These are phyloP conservation scores for Trematosphaeria pertusa DNA, from an alignment of 2,329 filamentous ascomycete genomes.

Conservation along the genomic window DNA sequence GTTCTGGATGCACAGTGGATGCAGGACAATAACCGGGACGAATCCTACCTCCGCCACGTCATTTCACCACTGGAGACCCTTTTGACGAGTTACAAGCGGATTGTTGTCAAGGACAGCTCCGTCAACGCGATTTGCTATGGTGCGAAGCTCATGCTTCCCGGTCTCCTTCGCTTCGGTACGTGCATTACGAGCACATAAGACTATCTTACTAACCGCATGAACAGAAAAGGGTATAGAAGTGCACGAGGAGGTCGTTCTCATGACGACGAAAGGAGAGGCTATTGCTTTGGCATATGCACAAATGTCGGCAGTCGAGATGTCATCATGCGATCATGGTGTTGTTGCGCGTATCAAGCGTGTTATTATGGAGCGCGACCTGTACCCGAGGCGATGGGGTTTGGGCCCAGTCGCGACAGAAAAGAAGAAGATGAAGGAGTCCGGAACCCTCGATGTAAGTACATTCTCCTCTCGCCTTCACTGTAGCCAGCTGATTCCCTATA, in stretches of 20 bases:
- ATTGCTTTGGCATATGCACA: slow-evolving; percentile 95
- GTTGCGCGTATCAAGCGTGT: slow-evolving; percentile 99
- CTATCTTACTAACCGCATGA: slow-evolving; percentile 20
- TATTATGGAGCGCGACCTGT: slow-evolving; percentile 99
- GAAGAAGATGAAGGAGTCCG: slow-evolving; percentile 99
- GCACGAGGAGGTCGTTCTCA: slow-evolving; percentile 94
- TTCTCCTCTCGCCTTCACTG: not conserved
- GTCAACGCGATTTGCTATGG: slow-evolving; percentile 99
- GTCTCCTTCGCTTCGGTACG: slow-evolving; percentile 87
- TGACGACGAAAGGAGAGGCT: slow-evolving; percentile 99
- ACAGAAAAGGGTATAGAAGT: slow-evolving; percentile 88
- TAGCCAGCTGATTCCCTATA: slow-evolving; percentile 47
- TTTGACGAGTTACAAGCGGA: slow-evolving; percentile 90
- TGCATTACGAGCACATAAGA: slow-evolving; percentile 16
- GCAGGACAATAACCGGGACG: slow-evolving; percentile 94
- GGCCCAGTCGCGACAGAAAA: slow-evolving; percentile 93
- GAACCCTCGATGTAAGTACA: slow-evolving; percentile 81
- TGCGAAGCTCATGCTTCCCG: slow-evolving; percentile 98
- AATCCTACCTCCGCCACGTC: slow-evolving; percentile 88
- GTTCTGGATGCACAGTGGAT: slow-evolving; percentile 96
- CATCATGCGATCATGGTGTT: slow-evolving; percentile 95
- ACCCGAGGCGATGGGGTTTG: slow-evolving; percentile 95
- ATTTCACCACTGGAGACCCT: slow-evolving; percentile 93
- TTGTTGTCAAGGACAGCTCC: slow-evolving; percentile 95
- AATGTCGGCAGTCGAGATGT: slow-evolving; percentile 98